Conservation (phyloP, 768 basidiomycete genomes). For the Pisolithus tinctorius region DNA sequence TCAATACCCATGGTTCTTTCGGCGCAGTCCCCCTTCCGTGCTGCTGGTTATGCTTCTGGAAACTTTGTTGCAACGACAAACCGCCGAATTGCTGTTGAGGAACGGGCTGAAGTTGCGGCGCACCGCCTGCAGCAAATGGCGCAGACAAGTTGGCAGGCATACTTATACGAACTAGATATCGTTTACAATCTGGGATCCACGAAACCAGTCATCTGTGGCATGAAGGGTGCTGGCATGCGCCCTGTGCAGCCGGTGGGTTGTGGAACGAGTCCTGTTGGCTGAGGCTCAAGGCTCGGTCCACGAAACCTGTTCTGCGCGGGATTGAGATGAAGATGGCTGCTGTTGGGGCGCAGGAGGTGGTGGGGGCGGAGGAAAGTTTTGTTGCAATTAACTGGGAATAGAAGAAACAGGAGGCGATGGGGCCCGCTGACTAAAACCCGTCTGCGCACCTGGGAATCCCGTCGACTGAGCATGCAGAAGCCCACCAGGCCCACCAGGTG, state of each 20-base stretch:
- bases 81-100: constrained; percentile 50
- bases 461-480: constrained; percentile 49
- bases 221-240: constrained; percentile 38
- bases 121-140: constrained; percentile 51
- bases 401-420: constrained; percentile 55
- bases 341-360: constrained; percentile 26
- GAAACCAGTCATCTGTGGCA: constrained; percentile 74
- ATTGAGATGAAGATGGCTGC: constrained; percentile 39
- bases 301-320: constrained; percentile 41
- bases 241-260: constrained; percentile 44
- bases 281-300: constrained; percentile 7
- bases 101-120: constrained; percentile 53
- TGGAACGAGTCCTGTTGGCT: constrained; percentile 21
- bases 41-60: constrained; percentile 81
- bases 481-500: constrained; percentile 21
- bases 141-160: constrained; percentile 70
- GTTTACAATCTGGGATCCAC: constrained; percentile 81
- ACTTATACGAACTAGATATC: constrained; percentile 89
- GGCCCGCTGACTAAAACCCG: constrained; percentile 29
- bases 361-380: constrained; percentile 31
- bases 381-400: constrained; percentile 52
- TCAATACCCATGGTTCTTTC: constrained; percentile 80
- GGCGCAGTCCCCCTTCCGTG: constrained; percentile 59
- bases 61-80: constrained; percentile 69
- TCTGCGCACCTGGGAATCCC: constrained; percentile 33